Conservation (phyloP, 331 rosid genomes). For the Stylosanthes scabra region DNA sequence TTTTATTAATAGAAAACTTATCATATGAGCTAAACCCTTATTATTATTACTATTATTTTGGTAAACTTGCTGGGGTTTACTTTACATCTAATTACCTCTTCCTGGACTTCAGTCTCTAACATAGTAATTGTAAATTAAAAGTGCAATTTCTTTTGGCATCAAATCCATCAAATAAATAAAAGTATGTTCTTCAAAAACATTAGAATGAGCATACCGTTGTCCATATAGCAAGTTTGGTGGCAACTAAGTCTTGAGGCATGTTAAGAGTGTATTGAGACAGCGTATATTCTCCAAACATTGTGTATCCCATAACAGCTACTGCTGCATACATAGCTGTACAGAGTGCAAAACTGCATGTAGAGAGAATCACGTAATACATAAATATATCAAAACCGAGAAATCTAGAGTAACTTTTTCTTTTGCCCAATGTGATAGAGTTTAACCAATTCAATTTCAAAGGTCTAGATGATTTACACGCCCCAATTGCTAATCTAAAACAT, state of each 20-base stretch:
- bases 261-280: constrained; percentile 88
- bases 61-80: background rate
- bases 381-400: background rate
- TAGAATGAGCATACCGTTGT: constrained; percentile 74
- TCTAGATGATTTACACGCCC: background rate
- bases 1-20: too few species aligned
- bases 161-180: background rate
- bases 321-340: constrained; percentile 76
- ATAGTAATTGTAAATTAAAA: background rate
- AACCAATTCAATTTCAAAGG: background rate
- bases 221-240: constrained; percentile 90
- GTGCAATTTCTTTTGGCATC: background rate
- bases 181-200: constrained; percentile 8
- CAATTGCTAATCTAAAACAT: background rate
- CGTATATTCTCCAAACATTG: constrained; percentile 73
- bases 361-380: background rate
- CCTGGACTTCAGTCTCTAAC: background rate
- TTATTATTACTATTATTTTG: too few species aligned
- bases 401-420: background rate
- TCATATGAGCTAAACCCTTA: too few species aligned
- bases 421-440: too few species aligned
- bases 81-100: too few species aligned
- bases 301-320: constrained; percentile 87
- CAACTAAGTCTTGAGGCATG: constrained; percentile 77
- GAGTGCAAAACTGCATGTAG: constrained; percentile 62